Evolutionary conservation across 352 stramenopile species (phyloP).

Genomic region (Phytopythium cucurbitacearum): DNA sequence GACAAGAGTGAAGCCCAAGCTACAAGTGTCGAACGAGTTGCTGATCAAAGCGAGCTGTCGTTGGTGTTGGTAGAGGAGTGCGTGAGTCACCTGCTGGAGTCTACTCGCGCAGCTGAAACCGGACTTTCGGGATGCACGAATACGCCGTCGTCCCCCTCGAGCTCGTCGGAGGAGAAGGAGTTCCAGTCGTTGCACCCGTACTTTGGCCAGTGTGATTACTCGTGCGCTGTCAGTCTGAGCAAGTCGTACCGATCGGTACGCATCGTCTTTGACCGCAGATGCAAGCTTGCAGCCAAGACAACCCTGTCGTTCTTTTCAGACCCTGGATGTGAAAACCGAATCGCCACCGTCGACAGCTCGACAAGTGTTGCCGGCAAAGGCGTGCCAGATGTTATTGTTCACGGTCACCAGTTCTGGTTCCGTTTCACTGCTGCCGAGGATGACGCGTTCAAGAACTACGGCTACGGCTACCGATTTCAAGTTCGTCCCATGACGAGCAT

Average conservation of each 20-base stretch:
- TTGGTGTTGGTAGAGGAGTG: slow-evolving; percentile 82
- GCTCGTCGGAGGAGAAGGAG: slow-evolving; percentile 23
- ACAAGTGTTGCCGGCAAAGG: slow-evolving; percentile 29
- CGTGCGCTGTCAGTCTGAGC: slow-evolving; percentile 45
- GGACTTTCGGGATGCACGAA: background rate
- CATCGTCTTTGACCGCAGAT: slow-evolving; percentile 80
- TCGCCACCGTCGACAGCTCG: slow-evolving; percentile 45
- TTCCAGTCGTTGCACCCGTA: slow-evolving; percentile 86
- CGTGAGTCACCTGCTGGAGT: slow-evolving; percentile 81
- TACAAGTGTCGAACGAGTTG: too few species aligned
- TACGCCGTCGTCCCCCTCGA: too few species aligned
- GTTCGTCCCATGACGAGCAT: slow-evolving; percentile 78
- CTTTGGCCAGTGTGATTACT: slow-evolving; percentile 79
- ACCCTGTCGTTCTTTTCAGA: slow-evolving; percentile 76
- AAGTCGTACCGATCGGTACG: slow-evolving; percentile 57
- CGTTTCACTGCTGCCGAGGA: slow-evolving; percentile 71
- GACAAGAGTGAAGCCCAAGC: background rate
- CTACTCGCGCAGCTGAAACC: slow-evolving; percentile 52
- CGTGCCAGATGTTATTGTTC: slow-evolving; percentile 67
- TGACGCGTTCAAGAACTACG: slow-evolving; percentile 45
- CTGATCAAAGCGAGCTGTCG: slow-evolving; percentile 21
- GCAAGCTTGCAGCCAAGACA: slow-evolving; percentile 59
- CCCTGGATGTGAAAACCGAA: slow-evolving; percentile 49
- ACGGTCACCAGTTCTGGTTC: slow-evolving; percentile 82
- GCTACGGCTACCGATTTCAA: slow-evolving; percentile 82